Base-by-base conservation (phyloP, 2,329 filamentous ascomycete species). In the Cordyceps cicadae region DNA sequence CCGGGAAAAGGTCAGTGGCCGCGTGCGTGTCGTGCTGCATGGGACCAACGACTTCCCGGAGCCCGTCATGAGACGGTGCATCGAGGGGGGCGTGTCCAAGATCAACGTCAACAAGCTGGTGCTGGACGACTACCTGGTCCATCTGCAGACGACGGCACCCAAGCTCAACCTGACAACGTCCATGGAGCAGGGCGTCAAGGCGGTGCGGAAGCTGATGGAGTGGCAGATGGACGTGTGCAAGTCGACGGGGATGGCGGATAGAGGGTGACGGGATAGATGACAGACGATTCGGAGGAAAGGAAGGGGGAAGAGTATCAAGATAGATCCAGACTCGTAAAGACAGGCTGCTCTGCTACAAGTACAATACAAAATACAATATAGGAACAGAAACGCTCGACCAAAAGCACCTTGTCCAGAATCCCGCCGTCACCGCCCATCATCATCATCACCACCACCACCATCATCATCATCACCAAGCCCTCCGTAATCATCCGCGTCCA, bases 201-300 rank as follows among this genome's bases (percentile, higher is more conserved):
- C 72, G 52, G 70, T 77, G 24, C 73, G 76, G 60, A 67, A 66
- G 62, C 69, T 77, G 64, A 75, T 73, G 54, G 77, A 79, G 66
- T 73, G 73, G 71, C 76, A 77, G 72, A 80, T 80, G 74, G 75
- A 79, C 58, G 72, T 79, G 5, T 76, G 73, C 59, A 76, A 74
- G 15, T 79, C 76, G 19, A 72, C 74, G 34, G 77, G 77, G 4
- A 78, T 76, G 63, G 76, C 74, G 5, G 8, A 9, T 5, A 15
- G 11, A 24, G 24, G 24, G 24, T 24, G 24, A 24, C 24, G 15
- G 41, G 14, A 17, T 29, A 29, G 26, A 43, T n/a, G n/a, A n/a
- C n/a, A n/a, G n/a, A n/a, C n/a, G 7, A 43, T 4, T 17, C 3
- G 39, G 39, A 43, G 5, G 14, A 14, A 43, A 43, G n/a, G 3